Percentiles rank a stretch among this genome's conserved stretches.
Evolutionary conservation across 208 protist genomes (phyloP).

Genomic region (Porcisia hertigi): DNA sequence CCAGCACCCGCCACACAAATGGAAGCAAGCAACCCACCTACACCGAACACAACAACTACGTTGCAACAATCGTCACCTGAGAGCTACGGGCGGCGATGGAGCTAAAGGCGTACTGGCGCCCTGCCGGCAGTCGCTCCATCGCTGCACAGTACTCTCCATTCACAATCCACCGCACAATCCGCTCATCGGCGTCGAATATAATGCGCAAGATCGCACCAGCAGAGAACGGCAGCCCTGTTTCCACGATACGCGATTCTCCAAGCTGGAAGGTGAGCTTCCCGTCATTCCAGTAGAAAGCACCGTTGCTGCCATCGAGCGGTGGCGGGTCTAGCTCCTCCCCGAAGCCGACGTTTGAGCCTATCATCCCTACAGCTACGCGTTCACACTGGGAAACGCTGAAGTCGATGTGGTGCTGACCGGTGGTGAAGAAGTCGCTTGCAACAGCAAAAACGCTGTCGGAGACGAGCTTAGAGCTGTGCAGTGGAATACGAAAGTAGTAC

Average conservation of each 20-base stretch:
- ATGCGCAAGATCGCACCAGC: slow-evolving; percentile 38
- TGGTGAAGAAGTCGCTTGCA: slow-evolving; percentile 45
- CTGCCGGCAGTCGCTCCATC: slow-evolving; percentile 55
- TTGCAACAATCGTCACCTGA: slow-evolving; percentile 54
- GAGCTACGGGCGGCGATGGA: slow-evolving; percentile 45
- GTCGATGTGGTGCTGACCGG: slow-evolving; percentile 46
- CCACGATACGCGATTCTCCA: slow-evolving; percentile 27
- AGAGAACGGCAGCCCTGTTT: slow-evolving; percentile 42
- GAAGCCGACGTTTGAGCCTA: slow-evolving; percentile 13
- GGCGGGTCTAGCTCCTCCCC: slow-evolving; percentile 12
- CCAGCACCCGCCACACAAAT: background rate
- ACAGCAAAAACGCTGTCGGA: slow-evolving; percentile 50
- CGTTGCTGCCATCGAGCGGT: slow-evolving; percentile 18
- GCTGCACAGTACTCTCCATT: slow-evolving; percentile 46
- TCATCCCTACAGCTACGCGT: slow-evolving; percentile 50
- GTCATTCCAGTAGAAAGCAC: slow-evolving; percentile 75
- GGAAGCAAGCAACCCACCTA: background rate
- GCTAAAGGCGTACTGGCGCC: slow-evolving; percentile 50
- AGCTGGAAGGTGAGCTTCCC: slow-evolving; percentile 58
- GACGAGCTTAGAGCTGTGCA: slow-evolving; percentile 36
- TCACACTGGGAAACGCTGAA: slow-evolving; percentile 61
- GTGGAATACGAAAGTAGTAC: slow-evolving; percentile 40
- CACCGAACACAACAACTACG: background rate
- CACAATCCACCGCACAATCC: slow-evolving; percentile 55
- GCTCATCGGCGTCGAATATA: slow-evolving; percentile 54